Conservation (phyloP, 1,284 basidiomycete genomes). For the Mycena sp. region DNA sequence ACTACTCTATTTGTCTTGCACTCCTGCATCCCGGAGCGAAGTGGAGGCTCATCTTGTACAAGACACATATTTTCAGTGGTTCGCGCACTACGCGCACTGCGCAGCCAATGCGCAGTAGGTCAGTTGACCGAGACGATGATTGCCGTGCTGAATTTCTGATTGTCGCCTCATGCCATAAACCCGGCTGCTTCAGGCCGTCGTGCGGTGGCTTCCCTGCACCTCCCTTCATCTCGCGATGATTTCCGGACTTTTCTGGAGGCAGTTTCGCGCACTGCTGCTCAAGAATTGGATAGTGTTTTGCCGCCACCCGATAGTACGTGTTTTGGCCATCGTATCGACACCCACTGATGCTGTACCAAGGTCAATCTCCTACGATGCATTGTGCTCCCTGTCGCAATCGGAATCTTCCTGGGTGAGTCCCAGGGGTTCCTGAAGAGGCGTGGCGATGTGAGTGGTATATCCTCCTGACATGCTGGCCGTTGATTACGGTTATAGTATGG, state of each 20-base stretch:
- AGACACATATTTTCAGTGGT: too few relatives aligned
- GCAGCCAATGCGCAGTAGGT: too few relatives aligned
- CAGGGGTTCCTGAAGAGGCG: constrained; percentile 57
- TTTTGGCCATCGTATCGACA: not conserved
- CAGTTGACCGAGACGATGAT: too few relatives aligned
- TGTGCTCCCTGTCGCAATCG: constrained; percentile 74
- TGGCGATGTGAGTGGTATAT: constrained; percentile 46
- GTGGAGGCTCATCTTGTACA: too few relatives aligned
- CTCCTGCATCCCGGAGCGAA: too few relatives aligned
- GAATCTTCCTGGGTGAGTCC: constrained; percentile 71
- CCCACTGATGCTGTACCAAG: constrained; percentile 40
- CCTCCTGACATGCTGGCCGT: too few relatives aligned
- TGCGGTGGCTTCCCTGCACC: too few relatives aligned
- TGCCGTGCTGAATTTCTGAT: too few relatives aligned
- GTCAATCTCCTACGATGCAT: constrained; percentile 74
- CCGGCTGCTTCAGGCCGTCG: too few relatives aligned
- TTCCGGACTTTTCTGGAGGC: constrained; percentile 58
- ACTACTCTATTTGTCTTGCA: too few relatives aligned
- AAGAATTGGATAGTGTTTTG: constrained; percentile 80
- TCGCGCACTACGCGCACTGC: too few relatives aligned
- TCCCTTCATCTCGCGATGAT: not conserved
- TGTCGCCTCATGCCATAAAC: too few relatives aligned
- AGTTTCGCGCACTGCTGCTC: constrained; percentile 68
- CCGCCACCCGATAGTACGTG: constrained; percentile 70
- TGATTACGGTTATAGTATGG: constrained; percentile 59